Base-by-base conservation (phyloP, 768 basidiomycete genomes). In the Pleurotus platypus region DNA sequence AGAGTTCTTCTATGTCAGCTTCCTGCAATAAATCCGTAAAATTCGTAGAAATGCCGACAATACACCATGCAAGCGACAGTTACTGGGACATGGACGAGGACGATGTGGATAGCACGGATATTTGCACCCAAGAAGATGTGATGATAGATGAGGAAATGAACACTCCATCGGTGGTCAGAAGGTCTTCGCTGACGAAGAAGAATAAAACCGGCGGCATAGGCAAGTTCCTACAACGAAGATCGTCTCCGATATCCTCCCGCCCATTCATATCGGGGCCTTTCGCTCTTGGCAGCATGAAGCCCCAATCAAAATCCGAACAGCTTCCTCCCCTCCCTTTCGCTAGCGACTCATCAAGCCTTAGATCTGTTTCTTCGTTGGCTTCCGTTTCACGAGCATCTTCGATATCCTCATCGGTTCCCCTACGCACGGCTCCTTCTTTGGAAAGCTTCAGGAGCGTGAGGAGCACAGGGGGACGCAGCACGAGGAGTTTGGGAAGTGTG, bases 1-100 rank as follows among this genome's bases (percentile, higher is more conserved):
- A 66, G 51, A 58, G 61, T 47, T 67, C 65, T 24, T 53, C 66
- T 12, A 40, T 57, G 55, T 65, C 53, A 69, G 70, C 38, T 64
- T 69, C 5, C 20, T 54, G 51, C 26, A 72, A 67, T 61, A 83
- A 83, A 54, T 86, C 84, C 35, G 88, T 90, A 49, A 90, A 86
- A 61, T 90, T 89, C 60, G 83, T 84, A 26, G 85, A 87, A 57
- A 73, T 75, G 54, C 86, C 87, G 13, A 86, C 78, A 2, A 75
- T 87, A 7, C 79, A 86, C 64, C 84, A 85, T 56, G 62, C 70
- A 20, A 69, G 63, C 43, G 60, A 64, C 45, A 70, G 66, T 16
- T 68, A 70, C 58, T 69, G 70, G 66, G 66, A 69, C 38, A 47
- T 64, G 20, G 64, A 62, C 40, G 61, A 58, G 18, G 20, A 40